Conservation (phyloP, 495 filamentous ascomycete genomes). For the Trichoderma asperelloides region DNA sequence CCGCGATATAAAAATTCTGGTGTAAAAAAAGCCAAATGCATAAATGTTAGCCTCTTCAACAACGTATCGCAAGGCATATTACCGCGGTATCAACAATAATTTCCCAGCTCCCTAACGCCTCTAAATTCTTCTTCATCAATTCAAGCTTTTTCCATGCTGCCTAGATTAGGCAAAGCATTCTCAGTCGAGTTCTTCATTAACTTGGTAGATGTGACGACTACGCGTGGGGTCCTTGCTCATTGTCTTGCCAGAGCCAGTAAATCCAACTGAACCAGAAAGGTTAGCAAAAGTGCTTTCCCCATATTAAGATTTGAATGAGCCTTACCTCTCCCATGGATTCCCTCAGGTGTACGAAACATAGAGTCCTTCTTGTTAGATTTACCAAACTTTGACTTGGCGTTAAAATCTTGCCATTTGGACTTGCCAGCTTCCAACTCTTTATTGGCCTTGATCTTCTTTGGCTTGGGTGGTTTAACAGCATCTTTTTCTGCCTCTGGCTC, state of each 20-base stretch:
- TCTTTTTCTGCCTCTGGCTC: slow-evolving; percentile 37
- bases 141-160: neutral
- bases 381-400: slow-evolving; percentile 65
- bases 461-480: slow-evolving; percentile 32
- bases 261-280: slow-evolving; percentile 57
- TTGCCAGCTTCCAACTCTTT: slow-evolving; percentile 85
- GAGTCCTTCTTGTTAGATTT: slow-evolving; percentile 80
- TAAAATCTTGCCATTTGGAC: slow-evolving; percentile 91
- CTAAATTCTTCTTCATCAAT: neutral
- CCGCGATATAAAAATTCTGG: neutral
- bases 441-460: slow-evolving; percentile 78
- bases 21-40: neutral
- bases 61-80: slow-evolving; percentile 1
- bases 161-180: neutral
- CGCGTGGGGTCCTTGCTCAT: slow-evolving; percentile 88
- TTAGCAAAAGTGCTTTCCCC: slow-evolving; percentile 23
- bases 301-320: neutral
- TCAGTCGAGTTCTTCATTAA: slow-evolving; percentile 65
- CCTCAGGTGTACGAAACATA: slow-evolving; percentile 92
- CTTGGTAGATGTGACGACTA: slow-evolving; percentile 78
- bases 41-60: neutral
- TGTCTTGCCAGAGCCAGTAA: slow-evolving; percentile 85
- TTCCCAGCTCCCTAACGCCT: neutral
- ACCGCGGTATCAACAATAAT: slow-evolving; percentile 6
- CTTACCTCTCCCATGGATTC: slow-evolving; percentile 75